Evolutionary conservation across 768 basidiomycete genomes (phyloP).

Genomic region (Mycena venus): DNA sequence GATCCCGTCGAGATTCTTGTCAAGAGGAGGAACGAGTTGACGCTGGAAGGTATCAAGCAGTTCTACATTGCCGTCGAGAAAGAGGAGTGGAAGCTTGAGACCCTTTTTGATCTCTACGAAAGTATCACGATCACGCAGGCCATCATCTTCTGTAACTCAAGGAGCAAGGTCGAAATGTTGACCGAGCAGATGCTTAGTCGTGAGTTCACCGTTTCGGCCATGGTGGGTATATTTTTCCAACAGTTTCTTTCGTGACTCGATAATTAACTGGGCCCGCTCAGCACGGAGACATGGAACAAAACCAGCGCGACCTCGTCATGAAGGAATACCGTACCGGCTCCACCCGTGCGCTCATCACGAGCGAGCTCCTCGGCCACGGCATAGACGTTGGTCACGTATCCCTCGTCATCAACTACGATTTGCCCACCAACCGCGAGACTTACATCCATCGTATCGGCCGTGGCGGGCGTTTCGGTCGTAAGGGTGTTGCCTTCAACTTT

Average conservation of each 20-base stretch:
- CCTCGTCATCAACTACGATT: constrained; percentile 94
- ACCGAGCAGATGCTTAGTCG: constrained; percentile 97
- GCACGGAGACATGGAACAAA: constrained; percentile 99
- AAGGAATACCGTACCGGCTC: constrained; percentile 99
- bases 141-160: constrained; percentile 99
- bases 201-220: constrained; percentile 97
- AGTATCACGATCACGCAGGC: constrained; percentile 99
- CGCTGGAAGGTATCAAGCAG: constrained; percentile 99
- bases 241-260: constrained; percentile 8
- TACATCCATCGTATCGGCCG: constrained; percentile 99
- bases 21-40: constrained; percentile 98
- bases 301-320: constrained; percentile 97
- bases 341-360: constrained; percentile 98
- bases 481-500: constrained; percentile 97
- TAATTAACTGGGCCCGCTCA: constrained; percentile 46
- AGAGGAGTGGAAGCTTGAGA: constrained; percentile 99
- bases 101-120: constrained; percentile 98
- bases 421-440: constrained; percentile 95
- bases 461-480: constrained; percentile 96
- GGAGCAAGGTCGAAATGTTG: constrained; percentile 98
- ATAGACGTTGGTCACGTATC: constrained; percentile 98
- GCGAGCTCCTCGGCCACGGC: constrained; percentile 96
- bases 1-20: constrained; percentile 97
- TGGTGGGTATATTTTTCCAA: constrained; percentile 66
- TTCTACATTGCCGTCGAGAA: constrained; percentile 99